phyloP scores from a whole-genome alignment of 2,329 filamentous ascomycete species.

The Tolypocladium amazonense region DNA sequence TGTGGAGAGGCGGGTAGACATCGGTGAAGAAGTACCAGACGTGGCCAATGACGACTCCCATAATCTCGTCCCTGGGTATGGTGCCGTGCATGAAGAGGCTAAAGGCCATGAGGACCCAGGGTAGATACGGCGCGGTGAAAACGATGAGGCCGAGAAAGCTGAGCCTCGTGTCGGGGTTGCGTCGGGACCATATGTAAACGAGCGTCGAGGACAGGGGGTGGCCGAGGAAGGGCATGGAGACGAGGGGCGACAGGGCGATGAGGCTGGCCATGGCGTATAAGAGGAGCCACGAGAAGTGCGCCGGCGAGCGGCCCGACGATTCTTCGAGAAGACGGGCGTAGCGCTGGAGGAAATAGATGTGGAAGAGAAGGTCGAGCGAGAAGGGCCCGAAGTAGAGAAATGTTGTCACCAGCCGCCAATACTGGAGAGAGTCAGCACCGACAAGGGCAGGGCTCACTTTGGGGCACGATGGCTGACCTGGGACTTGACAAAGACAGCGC shows the following conservation, averaged over 20 bases:
- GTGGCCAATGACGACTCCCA: conserved; percentile 89
- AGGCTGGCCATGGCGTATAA: conserved; percentile 75
- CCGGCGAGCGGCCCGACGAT: conserved; percentile 80
- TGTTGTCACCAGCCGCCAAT: conserved; percentile 91
- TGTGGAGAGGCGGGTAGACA: conserved; percentile 86
- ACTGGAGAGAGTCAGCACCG: conserved; percentile 40
- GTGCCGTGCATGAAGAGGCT: conserved; percentile 83
- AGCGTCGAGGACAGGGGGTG: conserved; percentile 84
- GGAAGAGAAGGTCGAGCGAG: conserved; percentile 88
- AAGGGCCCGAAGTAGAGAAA: conserved; percentile 97
- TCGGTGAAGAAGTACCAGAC: conserved; percentile 98
- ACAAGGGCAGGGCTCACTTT: background rate
- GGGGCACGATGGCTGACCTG: conserved; percentile 46
- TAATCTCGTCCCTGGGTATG: conserved; percentile 90
- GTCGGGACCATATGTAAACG: conserved; percentile 95
- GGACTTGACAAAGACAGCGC: conserved; percentile 80
- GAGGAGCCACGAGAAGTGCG: conserved; percentile 91
- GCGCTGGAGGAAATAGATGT: conserved; percentile 95
- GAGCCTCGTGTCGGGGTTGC: conserved; percentile 83
- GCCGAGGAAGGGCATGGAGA: conserved; percentile 90
- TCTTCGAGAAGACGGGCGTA: conserved; percentile 94
- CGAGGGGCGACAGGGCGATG: conserved; percentile 71
- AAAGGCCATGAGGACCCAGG: conserved; percentile 92
- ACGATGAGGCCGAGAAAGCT: conserved; percentile 83
- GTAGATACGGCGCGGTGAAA: conserved; percentile 88